Base-by-base conservation (phyloP, 2,329 filamentous ascomycete species). In the Monilinia laxa region DNA sequence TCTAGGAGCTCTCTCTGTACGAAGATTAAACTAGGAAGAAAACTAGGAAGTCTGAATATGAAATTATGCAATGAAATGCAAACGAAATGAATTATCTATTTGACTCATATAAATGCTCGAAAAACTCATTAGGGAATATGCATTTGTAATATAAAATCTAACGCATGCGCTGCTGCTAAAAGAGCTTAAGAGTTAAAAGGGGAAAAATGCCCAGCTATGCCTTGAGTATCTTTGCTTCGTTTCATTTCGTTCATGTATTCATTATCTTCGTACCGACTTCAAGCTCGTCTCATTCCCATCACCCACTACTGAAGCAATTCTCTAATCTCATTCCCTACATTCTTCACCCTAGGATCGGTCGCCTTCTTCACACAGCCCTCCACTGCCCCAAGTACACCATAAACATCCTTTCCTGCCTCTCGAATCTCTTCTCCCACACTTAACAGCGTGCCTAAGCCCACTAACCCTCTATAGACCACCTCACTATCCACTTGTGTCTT, bases 391-490 rank as follows among this genome's bases (percentile, higher is more conserved):
- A 81, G 76, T 63, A 87, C 74, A 64, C 83, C 80, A 77, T 84
- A 81, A 53, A 88, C 79, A 70, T 87, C 84, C 76, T 82, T 82
- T 64, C 84, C 83, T 49, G 84, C 83, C 72, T 80, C 80, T 71
- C 81, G 84, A 67, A 89, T 83, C 65, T 88, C 73, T 75, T 80
- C 45, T 78, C 80, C 69, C 79, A 90, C 79, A 7, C 81, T 82
- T 31, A 92, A 77, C 68, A 96, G 76, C 1, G 93, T 99, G 0
- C 95, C 96, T 0, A 94, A 79, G 0, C 91, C 92, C 9, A 96
- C 91, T 7, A 98, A 82, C 0, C 87, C 87, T 28, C 95, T 87
- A 76, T 93, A 98, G 4, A 95, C 79, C 0, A 92, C 91, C 76
- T 98, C 95, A 0, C 88, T 86, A 73, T 98, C 93, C 2, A 82